Percentiles rank a stretch among this genome's conserved stretches.
These are phyloP conservation scores for Russula griseocarnosa DNA, from an alignment of 768 basidiomycete genomes.

Conservation along the genomic window DNA sequence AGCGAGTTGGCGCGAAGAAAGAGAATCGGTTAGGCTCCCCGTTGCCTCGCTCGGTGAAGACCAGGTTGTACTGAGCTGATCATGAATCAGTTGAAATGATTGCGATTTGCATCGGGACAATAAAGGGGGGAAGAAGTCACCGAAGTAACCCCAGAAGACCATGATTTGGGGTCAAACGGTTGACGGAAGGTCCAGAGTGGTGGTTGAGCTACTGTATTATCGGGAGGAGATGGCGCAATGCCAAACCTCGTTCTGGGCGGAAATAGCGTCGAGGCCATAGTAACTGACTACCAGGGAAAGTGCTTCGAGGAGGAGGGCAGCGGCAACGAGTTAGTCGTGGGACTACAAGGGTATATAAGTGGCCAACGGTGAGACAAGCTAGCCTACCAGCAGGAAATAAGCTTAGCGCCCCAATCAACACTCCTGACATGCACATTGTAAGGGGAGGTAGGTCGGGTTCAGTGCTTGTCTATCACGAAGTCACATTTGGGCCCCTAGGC, in stretches of 20 bases:
- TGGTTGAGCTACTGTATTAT: not conserved
- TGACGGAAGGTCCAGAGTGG: constrained; percentile 10
- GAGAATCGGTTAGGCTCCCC: not conserved
- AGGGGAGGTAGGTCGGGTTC: not conserved
- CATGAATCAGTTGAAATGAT: not conserved
- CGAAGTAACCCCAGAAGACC: constrained; percentile 4
- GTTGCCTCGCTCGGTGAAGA: not conserved
- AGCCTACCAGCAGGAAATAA: not conserved
- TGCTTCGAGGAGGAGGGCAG: not conserved
- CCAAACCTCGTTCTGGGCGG: not conserved
- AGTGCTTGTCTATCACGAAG: not conserved
- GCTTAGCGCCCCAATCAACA: not conserved
- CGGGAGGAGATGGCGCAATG: not conserved
- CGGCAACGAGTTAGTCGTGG: not conserved
- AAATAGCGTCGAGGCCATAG: not conserved
- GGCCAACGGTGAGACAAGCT: not conserved
- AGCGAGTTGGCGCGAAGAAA: constrained; percentile 2
- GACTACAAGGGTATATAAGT: constrained; percentile 8
- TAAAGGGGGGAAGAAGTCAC: not conserved
- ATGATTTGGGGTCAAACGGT: constrained; percentile 1
- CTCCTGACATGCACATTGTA: not conserved
- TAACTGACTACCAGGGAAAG: not conserved
- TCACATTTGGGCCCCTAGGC: not conserved
- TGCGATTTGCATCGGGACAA: not conserved
- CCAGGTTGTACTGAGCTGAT: constrained; percentile 1